Evolutionary conservation across 768 basidiomycete genomes (phyloP).

Genomic region (Mycena amicta): DNA sequence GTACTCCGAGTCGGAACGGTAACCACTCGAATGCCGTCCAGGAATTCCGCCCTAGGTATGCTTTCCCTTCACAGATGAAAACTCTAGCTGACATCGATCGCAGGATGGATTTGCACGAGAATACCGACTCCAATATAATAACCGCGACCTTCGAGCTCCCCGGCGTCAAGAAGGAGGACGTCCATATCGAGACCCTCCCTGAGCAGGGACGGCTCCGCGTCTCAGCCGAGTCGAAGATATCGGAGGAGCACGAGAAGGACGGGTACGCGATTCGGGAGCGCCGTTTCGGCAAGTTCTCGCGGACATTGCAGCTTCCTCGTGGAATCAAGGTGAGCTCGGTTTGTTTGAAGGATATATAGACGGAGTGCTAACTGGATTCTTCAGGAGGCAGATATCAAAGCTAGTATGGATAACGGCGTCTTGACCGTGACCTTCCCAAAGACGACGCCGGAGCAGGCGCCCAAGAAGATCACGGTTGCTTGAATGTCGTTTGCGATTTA

Average conservation of each 20-base stretch:
- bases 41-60: constrained; percentile 27
- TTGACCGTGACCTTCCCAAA: constrained; percentile 22
- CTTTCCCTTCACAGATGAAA: background rate
- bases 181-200: constrained; percentile 36
- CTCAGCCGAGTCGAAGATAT: constrained; percentile 42
- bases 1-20: constrained; percentile 14
- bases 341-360: background rate
- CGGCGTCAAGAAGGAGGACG: too few species aligned
- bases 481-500: too few species aligned
- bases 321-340: constrained; percentile 45
- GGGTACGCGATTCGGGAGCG: too few species aligned
- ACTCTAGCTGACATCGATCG: background rate
- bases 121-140: constrained; percentile 42
- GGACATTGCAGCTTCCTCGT: constrained; percentile 46
- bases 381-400: constrained; percentile 18
- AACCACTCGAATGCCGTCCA: constrained; percentile 11
- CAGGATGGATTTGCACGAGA: constrained; percentile 54
- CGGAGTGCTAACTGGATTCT: background rate
- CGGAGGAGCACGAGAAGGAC: constrained; percentile 35
- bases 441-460: constrained; percentile 16
- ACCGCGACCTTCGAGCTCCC: too few species aligned
- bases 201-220: constrained; percentile 50
- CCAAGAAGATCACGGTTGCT: constrained; percentile 18
- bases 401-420: constrained; percentile 20
- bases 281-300: too few species aligned